These are phyloP conservation scores for Zymoseptoria brevis DNA, from an alignment of 2,329 filamentous ascomycete genomes.

Conservation along the genomic window DNA sequence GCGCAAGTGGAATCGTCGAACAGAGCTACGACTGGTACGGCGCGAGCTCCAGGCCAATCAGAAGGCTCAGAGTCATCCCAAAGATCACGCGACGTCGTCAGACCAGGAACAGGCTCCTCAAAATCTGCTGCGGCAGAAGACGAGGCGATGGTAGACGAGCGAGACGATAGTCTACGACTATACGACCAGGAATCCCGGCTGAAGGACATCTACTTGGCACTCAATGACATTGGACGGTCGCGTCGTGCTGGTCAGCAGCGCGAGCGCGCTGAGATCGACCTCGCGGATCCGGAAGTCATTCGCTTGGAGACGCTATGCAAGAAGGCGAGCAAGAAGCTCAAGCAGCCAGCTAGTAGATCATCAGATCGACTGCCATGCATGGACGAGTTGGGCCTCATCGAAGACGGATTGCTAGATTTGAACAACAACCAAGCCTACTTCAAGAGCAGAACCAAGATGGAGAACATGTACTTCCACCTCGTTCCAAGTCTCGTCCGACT, in stretches of 20 bases:
- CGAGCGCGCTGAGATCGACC: background rate
- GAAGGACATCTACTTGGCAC: background rate
- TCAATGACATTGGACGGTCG: background rate
- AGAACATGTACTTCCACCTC: constrained; percentile 23
- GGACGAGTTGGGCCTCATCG: constrained; percentile 5
- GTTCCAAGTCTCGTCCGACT: constrained; percentile 21
- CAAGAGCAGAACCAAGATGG: constrained; percentile 5
- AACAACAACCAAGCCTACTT: constrained; percentile 5
- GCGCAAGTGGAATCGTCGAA: background rate
- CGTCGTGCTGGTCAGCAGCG: background rate
- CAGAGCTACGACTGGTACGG: background rate
- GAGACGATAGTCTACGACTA: background rate
- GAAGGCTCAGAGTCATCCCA: background rate
- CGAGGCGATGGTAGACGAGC: background rate
- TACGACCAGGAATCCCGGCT: background rate
- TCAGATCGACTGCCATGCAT: background rate
- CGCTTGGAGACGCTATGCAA: background rate
- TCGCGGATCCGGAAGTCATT: background rate
- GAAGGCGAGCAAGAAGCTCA: background rate
- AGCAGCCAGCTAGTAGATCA: background rate
- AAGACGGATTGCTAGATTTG: constrained; percentile 1
- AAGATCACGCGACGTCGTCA: too few relatives aligned
- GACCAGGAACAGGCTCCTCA: too few relatives aligned
- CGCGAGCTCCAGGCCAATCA: background rate
- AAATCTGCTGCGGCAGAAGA: too few relatives aligned